phyloP scores from a whole-genome alignment of 345 rosid species.

The Populus simonii region DNA sequence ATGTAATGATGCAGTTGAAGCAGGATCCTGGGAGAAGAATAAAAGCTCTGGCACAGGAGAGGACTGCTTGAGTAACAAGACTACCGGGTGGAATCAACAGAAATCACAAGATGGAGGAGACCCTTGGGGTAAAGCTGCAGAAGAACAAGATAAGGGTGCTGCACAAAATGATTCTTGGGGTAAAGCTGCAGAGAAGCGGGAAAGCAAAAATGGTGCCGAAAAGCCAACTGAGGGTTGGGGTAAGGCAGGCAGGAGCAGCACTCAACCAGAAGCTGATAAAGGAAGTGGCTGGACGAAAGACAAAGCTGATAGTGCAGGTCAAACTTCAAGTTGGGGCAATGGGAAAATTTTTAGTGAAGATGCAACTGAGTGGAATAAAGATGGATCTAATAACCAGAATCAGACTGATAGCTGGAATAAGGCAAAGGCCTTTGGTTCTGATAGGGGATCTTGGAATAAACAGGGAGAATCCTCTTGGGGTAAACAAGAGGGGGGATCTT shows the following conservation, averaged over 20 bases:
- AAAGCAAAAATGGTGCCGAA: constrained; percentile 10
- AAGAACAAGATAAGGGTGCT: not conserved
- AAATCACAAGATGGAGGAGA: constrained; percentile 7
- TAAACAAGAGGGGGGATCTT: constrained; percentile 14
- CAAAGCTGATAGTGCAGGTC: constrained; percentile 8
- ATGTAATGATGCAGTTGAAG: constrained; percentile 18
- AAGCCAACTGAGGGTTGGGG: constrained; percentile 23
- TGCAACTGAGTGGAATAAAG: constrained; percentile 6
- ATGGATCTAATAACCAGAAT: not conserved
- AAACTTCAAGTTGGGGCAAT: not conserved
- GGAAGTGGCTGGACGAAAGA: constrained; percentile 19
- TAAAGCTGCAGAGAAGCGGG: constrained; percentile 18
- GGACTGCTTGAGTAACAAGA: constrained; percentile 5
- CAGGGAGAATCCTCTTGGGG: constrained; percentile 18
- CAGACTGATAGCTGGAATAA: constrained; percentile 25
- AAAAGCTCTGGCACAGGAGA: constrained; percentile 5
- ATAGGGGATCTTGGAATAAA: constrained; percentile 24
- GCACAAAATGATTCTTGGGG: constrained; percentile 22
- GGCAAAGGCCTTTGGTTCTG: constrained; percentile 8
- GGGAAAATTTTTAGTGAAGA: not conserved
- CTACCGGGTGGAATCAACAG: constrained; percentile 1
- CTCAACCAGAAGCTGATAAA: constrained; percentile 15
- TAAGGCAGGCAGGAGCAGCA: constrained; percentile 8
- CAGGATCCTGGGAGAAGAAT: constrained; percentile 25
- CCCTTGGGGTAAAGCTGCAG: constrained; percentile 17